Base-by-base conservation (phyloP, 2,329 filamentous ascomycete genomes). In the Monosporascus sp. region DNA sequence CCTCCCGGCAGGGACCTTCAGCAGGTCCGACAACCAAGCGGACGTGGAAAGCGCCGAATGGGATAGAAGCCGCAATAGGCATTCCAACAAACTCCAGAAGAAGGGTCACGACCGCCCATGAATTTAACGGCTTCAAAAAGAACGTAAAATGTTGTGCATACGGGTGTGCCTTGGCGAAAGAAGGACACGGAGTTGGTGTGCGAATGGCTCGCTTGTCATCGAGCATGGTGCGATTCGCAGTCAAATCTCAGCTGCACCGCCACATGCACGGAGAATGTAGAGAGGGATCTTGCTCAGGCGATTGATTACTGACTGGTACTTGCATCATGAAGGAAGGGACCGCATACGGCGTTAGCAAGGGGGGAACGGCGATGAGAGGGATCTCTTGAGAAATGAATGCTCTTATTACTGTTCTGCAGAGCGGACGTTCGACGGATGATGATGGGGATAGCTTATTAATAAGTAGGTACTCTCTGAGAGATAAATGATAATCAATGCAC, bases 1-100 rank as follows among this genome's bases (percentile, higher is more conserved):
- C 44, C 54, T 68, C 31, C 65, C 65, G 3, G 65, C 64, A 11
- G 65, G 65, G 1, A 66, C 63, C n/a, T 64, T 62, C 47, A 49
- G 57, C 44, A 58, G 60, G 43, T 37, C 58, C n/a, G 57, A 53
- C 18, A 60, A 51, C 51, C 48, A 61, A 37, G 53, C 38, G 35
- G 60, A 62, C 14, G 47, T 59, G 50, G 63, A 64, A 27, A 56
- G 56, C n/a, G 50, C 39, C 39, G 50, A 56, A 6, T 17, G 48
- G n/a, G 52, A 44, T 43, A 56, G 52, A 22, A 43, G 50, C 37
- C 56, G 50, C 48, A 48, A 52, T 37, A 38, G 47, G 44, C n/a
- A 22, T 25, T 47, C 51, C 18, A 59, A 55, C 50, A 61, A 48
- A 44, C 53, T 62, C 24, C 57, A 63, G 18, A 64, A 59, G 54